Conservation (phyloP, 2,329 filamentous ascomycete genomes). For the Aspergillus chevalieri region DNA sequence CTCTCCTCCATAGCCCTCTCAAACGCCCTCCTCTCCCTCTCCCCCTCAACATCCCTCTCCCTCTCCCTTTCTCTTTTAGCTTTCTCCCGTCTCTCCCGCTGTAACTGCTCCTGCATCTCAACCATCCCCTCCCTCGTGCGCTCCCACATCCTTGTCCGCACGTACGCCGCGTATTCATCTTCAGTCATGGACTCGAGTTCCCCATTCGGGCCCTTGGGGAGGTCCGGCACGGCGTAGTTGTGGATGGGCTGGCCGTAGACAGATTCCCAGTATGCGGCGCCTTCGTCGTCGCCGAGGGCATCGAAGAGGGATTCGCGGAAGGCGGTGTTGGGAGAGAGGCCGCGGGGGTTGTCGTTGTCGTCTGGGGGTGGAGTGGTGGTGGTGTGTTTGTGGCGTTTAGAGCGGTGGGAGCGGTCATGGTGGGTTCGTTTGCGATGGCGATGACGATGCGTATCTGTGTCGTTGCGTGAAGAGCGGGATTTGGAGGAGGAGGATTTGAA, state of each 20-base stretch:
- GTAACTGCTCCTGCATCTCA: slow-evolving; percentile 63
- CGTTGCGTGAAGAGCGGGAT: slow-evolving; percentile 6
- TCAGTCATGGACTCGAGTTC: slow-evolving; percentile 80
- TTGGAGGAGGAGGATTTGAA: slow-evolving; percentile 25
- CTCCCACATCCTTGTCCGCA: slow-evolving; percentile 90
- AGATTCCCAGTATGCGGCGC: slow-evolving; percentile 86
- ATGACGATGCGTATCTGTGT: slow-evolving; percentile 1
- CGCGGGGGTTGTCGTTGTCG: slow-evolving; percentile 3
- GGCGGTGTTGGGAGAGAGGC: slow-evolving; percentile 62
- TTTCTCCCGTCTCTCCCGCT: slow-evolving; percentile 45
- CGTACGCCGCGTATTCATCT: slow-evolving; percentile 82
- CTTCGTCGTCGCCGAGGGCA: slow-evolving; percentile 93
- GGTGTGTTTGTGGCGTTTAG: slow-evolving; percentile 8
- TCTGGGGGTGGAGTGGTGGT: slow-evolving; percentile 1
- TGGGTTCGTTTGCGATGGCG: neutral
- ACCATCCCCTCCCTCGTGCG: slow-evolving; percentile 78
- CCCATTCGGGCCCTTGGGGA: slow-evolving; percentile 44
- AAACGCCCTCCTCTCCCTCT: slow-evolving; percentile 37
- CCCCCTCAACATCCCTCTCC: slow-evolving; percentile 43
- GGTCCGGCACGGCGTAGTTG: slow-evolving; percentile 56
- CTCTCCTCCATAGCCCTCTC: slow-evolving; percentile 63
- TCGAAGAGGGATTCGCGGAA: slow-evolving; percentile 95
- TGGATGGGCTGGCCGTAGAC: slow-evolving; percentile 97
- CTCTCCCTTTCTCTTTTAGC: slow-evolving; percentile 58
- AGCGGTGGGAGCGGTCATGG: slow-evolving; percentile 11